A percentile compares a stretch with the other conserved stretches of the same genome.
Evolutionary conservation across 2,329 filamentous ascomycete genomes (phyloP).

Genomic region (Pseudogymnoascus sp.): DNA sequence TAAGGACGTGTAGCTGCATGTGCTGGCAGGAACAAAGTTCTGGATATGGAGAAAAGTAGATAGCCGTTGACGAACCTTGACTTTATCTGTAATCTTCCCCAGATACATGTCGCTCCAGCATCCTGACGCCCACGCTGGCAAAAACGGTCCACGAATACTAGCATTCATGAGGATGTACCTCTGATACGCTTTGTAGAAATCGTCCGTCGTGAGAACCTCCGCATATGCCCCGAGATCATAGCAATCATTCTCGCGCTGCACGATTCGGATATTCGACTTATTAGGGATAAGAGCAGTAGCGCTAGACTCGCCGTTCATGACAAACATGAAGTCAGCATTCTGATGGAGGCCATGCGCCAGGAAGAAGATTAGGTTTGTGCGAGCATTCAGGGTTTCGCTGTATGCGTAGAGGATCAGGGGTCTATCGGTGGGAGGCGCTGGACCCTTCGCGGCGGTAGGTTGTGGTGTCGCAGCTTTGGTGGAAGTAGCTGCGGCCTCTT

Average conservation of each 20-base stretch:
- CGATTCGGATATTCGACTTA: conserved; percentile 17
- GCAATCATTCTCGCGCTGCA: conserved; percentile 23
- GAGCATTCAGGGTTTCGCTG: conserved; percentile 20
- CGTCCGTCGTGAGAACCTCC: conserved; percentile 19
- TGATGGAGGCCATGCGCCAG: conserved; percentile 23
- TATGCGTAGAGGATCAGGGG: conserved; percentile 25
- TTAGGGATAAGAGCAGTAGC: conserved; percentile 15
- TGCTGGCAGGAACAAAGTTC: not conserved
- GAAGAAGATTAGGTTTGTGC: conserved; percentile 24
- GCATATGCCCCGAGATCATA: conserved; percentile 24
- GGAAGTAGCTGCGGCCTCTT: not conserved
- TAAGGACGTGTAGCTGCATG: not conserved
- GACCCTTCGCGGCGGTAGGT: not conserved
- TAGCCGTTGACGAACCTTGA: conserved; percentile 17
- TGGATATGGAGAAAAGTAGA: not conserved
- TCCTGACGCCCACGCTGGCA: conserved; percentile 21
- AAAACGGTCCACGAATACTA: conserved; percentile 24
- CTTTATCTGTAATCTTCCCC: conserved; percentile 18
- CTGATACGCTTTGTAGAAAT: conserved; percentile 23
- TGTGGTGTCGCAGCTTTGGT: not conserved
- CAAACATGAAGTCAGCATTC: conserved; percentile 24
- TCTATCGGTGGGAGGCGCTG: conserved; percentile 9
- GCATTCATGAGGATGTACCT: conserved; percentile 25
- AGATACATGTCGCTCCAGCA: conserved; percentile 26
- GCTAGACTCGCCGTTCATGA: conserved; percentile 22